Percentiles rank a stretch among this genome's conserved stretches.
These are phyloP conservation scores for Lithospermum erythrorhizon DNA, from an alignment of 257 asterid species.

Conservation along the genomic window DNA sequence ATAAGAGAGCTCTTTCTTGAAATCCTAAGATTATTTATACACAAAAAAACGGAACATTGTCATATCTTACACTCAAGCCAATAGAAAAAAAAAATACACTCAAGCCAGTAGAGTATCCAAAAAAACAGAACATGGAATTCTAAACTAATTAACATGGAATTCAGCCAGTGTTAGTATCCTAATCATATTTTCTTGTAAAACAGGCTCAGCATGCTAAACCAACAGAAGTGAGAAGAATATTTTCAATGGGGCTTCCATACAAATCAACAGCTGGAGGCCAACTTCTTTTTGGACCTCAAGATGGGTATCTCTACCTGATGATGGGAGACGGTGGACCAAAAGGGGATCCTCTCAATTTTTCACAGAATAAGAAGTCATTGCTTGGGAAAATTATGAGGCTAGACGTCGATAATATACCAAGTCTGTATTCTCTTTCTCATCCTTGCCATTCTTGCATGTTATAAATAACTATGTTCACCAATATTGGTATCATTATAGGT, in stretches of 20 bases:
- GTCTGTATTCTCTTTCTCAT: conserved; percentile 11
- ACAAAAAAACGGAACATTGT: no score
- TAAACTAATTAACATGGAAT: no score
- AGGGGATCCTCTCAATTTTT: conserved; percentile 67
- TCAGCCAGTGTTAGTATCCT: no score
- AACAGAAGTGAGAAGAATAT: conserved; percentile 57
- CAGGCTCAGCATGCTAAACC: conserved; percentile 61
- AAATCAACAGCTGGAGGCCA: conserved; percentile 71
- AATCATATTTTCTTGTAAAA: conserved; percentile 1
- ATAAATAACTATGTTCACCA: neutral
- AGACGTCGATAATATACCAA: conserved; percentile 61
- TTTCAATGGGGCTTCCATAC: conserved; percentile 78
- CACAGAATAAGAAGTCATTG: conserved; percentile 79
- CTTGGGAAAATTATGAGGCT: conserved; percentile 85
- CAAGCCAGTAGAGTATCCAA: no score
- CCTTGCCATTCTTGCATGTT: neutral
- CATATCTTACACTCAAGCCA: neutral
- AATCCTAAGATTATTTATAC: no score
- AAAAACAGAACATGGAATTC: no score
- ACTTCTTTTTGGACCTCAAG: conserved; percentile 73
- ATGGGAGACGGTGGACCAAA: conserved; percentile 86
- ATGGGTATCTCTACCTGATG: conserved; percentile 75
- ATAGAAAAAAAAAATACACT: neutral
- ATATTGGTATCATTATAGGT: conserved; percentile 28
- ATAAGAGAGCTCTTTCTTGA: no score